These are phyloP conservation scores for Euphrasia confusa DNA, from an alignment of 257 asterid species.

Conservation along the genomic window DNA sequence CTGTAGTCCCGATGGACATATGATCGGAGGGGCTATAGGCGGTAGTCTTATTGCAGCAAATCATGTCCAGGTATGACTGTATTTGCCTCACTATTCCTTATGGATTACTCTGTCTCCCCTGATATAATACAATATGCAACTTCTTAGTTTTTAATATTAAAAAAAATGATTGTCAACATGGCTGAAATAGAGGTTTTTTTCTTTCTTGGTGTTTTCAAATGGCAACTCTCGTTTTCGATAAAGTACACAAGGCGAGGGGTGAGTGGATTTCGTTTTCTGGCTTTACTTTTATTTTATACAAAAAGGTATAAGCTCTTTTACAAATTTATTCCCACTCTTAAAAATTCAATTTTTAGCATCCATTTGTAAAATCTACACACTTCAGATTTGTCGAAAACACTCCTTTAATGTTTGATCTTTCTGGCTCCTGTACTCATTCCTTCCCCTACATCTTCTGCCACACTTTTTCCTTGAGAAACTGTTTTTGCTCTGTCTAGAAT, in stretches of 20 bases:
- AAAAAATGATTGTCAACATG: too few relatives aligned
- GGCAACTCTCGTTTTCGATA: too few relatives aligned
- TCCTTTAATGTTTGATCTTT: neutral
- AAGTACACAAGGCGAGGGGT: too few relatives aligned
- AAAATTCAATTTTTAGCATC: neutral
- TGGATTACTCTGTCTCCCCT: neutral
- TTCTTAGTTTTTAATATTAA: too few relatives aligned
- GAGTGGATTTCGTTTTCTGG: neutral
- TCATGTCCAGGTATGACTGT: constrained; percentile 45
- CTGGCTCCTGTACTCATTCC: neutral
- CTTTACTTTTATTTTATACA: neutral
- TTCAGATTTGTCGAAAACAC: neutral
- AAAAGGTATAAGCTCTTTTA: neutral
- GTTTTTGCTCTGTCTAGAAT: neutral
- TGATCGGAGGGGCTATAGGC: constrained; percentile 60
- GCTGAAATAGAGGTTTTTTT: too few relatives aligned
- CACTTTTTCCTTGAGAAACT: neutral
- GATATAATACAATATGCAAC: neutral
- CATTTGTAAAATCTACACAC: neutral
- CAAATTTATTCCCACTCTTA: neutral
- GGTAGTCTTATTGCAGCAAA: constrained; percentile 56
- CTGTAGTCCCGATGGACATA: constrained; percentile 54
- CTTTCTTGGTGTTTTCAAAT: too few relatives aligned
- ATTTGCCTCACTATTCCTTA: constrained; percentile 7
- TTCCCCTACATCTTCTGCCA: neutral